Base-by-base conservation (phyloP, 495 filamentous ascomycete species). In the Penicillium robsamsonii region DNA sequence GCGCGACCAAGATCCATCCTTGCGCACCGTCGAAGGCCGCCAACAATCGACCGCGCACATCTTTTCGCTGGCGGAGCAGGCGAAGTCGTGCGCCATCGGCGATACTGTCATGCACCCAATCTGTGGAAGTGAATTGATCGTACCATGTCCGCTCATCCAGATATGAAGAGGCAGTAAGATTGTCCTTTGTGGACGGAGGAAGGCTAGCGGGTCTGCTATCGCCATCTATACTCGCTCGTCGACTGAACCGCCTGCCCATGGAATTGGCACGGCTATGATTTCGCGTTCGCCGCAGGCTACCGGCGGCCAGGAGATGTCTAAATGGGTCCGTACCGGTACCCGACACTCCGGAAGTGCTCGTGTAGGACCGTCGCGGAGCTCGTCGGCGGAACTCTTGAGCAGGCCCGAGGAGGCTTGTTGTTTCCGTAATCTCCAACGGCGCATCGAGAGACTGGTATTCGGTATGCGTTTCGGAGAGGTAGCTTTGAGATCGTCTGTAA, bases 91-190 rank as follows among this genome's bases (percentile, higher is more conserved):
- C 89, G 42, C 91, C 90, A 71, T 98, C 94, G 64, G 92, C 92
- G 59, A 97, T 96, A 69, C 89, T 94, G 64, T 98, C 94, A 66
- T 96, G 92, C 8, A 98, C 94, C 94, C 93, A 97, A 70, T 98
- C 94, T 62, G 93, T 97, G 10, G 90, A 96, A 6, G 93, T 97
- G 71, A 97, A 97, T 71, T 98, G 94, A 75, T 98, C 93, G 72
- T 98, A 98, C 94, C 94, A 98, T 12, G 94, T 89, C 17, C 94
- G 84, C 48, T 98, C 92, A 64, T 98, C 91, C 27, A 83, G 70
- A 50, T 81, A 84, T 13, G 85, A 65, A 5, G 75, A 76, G 18
- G 70, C 69, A 15, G 72, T 79, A 51, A 76, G 42, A 18, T 78
- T 81, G 59, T 79, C 71, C 55, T 87, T 88, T 10, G 80, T 83